Evolutionary conservation across 495 filamentous ascomycete genomes (phyloP).

Genomic region (Lepidopterella palustris): DNA sequence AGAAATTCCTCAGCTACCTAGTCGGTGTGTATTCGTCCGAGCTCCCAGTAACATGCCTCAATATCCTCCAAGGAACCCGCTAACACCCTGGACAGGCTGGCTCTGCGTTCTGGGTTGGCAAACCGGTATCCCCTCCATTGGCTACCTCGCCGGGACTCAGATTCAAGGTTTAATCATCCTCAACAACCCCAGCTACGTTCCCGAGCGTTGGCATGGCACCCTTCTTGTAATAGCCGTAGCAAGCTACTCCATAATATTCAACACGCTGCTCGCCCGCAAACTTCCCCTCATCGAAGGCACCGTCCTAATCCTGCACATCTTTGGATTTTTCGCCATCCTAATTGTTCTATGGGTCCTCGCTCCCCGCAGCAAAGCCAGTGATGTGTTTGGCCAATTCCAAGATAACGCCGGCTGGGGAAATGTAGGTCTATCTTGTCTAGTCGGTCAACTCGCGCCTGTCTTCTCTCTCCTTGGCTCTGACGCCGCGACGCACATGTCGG

Average conservation of each 20-base stretch:
- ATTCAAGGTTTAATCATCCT: slow-evolving; percentile 43
- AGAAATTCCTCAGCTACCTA: slow-evolving; percentile 44
- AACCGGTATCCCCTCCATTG: slow-evolving; percentile 31
- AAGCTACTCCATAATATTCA: slow-evolving; percentile 29
- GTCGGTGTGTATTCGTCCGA: slow-evolving; percentile 38
- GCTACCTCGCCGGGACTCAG: slow-evolving; percentile 38
- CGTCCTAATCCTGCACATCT: slow-evolving; percentile 31
- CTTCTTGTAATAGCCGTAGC: slow-evolving; percentile 28
- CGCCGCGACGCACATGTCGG: slow-evolving; percentile 31
- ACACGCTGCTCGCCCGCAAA: slow-evolving; percentile 29
- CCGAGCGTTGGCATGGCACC: slow-evolving; percentile 31
- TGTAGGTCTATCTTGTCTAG: slow-evolving; percentile 27
- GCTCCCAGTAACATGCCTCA: neutral
- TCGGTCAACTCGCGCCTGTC: slow-evolving; percentile 30
- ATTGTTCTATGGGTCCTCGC: slow-evolving; percentile 32
- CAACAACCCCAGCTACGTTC: slow-evolving; percentile 28
- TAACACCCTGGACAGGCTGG: slow-evolving; percentile 32
- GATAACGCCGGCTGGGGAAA: slow-evolving; percentile 34
- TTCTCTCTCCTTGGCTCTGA: slow-evolving; percentile 30
- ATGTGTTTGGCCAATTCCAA: slow-evolving; percentile 28
- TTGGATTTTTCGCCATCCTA: slow-evolving; percentile 35
- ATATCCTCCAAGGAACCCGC: neutral
- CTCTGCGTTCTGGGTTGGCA: slow-evolving; percentile 38
- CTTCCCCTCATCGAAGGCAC: slow-evolving; percentile 32
- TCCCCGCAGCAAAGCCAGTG: slow-evolving; percentile 17